Percentiles rank a stretch among this genome's conserved stretches.
These are phyloP conservation scores for Phtheirospermum japonicum DNA, from an alignment of 257 asterid species.

Conservation along the genomic window DNA sequence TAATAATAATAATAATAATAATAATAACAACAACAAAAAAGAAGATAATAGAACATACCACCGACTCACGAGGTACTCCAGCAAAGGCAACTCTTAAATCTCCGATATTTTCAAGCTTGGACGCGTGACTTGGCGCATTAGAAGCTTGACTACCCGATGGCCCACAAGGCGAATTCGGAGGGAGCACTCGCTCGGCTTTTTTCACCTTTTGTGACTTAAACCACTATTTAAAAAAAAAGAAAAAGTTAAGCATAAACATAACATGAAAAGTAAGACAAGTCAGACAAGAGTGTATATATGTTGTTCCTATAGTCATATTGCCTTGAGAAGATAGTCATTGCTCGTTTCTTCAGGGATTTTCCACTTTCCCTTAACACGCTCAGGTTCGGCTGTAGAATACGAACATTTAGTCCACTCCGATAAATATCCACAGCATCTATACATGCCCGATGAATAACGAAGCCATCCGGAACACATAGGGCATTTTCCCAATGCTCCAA, in stretches of 20 bases:
- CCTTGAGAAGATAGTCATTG: conserved; percentile 78
- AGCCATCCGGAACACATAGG: conserved; percentile 79
- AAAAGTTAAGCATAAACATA: too few relatives aligned
- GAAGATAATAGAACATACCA: conserved; percentile 39
- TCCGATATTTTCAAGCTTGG: conserved; percentile 54
- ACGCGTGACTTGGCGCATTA: conserved; percentile 33
- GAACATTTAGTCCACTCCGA: conserved; percentile 95
- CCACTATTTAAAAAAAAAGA: too few relatives aligned
- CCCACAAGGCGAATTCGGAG: conserved; percentile 50
- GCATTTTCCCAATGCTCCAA: conserved; percentile 81
- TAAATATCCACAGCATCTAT: conserved; percentile 73
- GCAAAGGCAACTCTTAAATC: conserved; percentile 59
- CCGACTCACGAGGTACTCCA: conserved; percentile 49
- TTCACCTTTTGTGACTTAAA: conserved; percentile 79
- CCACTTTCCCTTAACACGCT: conserved; percentile 83
- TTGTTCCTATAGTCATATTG: conserved; percentile 32
- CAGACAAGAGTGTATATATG: conserved; percentile 6
- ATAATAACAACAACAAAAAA: conserved; percentile 12
- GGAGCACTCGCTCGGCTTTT: conserved; percentile 63
- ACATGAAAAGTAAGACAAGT: neutral
- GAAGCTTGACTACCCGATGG: conserved; percentile 44
- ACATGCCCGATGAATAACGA: conserved; percentile 73
- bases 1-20: conserved; percentile 7
- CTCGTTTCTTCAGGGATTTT: conserved; percentile 73
- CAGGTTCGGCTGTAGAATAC: conserved; percentile 65